Evolutionary conservation across 163 green algal species (phyloP).

Genomic region (Scenedesmus sp.): DNA sequence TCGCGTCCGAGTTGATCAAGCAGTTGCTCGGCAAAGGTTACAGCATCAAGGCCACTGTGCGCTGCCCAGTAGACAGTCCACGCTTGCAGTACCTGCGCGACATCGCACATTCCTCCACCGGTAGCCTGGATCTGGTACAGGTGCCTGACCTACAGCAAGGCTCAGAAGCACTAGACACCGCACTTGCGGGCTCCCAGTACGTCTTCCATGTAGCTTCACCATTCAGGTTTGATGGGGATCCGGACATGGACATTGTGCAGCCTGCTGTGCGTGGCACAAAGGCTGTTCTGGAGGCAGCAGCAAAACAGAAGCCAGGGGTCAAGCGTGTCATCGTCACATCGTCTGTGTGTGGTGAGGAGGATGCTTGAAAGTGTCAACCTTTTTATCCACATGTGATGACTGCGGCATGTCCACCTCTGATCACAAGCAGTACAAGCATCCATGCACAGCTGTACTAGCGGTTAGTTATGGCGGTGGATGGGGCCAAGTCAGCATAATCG

Average conservation of each 20-base stretch:
- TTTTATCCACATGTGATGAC: neutral
- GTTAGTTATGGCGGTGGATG: neutral
- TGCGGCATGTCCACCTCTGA: constrained; percentile 29
- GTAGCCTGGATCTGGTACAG: neutral
- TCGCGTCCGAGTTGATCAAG: constrained; percentile 78
- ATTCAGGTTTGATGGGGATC: constrained; percentile 72
- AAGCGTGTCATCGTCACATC: constrained; percentile 84
- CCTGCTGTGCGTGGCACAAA: constrained; percentile 81
- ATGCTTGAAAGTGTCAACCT: neutral
- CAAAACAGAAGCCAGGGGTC: constrained; percentile 56
- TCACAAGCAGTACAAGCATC: neutral
- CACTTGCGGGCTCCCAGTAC: constrained; percentile 66
- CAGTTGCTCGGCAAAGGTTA: constrained; percentile 81
- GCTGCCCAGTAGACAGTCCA: constrained; percentile 54
- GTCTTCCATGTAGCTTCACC: constrained; percentile 88
- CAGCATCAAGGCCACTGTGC: constrained; percentile 73
- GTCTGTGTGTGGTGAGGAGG: constrained; percentile 69
- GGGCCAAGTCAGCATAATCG: too few species aligned
- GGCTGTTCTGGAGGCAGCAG: constrained; percentile 73
- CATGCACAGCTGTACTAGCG: neutral
- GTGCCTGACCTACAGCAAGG: constrained; percentile 14
- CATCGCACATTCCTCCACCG: constrained; percentile 42
- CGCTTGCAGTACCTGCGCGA: constrained; percentile 61
- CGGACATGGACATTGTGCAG: constrained; percentile 72
- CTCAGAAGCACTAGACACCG: constrained; percentile 66